phyloP scores from a whole-genome alignment of 2,329 filamentous ascomycete genomes.

The Chalara sp. region DNA sequence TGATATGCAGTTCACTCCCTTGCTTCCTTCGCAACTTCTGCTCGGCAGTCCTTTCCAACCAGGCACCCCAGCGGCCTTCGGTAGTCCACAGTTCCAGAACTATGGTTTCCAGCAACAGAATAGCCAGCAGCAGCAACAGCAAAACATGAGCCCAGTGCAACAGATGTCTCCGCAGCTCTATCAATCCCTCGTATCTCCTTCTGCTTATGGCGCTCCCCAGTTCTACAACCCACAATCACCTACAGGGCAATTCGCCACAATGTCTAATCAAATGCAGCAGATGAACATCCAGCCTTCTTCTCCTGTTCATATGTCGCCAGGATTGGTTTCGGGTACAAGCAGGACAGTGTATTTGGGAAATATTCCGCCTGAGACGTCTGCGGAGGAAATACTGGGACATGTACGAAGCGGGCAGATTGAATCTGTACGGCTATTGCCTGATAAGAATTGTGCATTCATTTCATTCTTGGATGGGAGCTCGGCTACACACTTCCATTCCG shows the following conservation, averaged over 20 bases:
- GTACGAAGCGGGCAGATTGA: constrained; percentile 97
- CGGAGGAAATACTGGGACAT: constrained; percentile 93
- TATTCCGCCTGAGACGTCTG: constrained; percentile 94
- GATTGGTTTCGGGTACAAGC: constrained; percentile 82
- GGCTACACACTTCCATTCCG: constrained; percentile 97
- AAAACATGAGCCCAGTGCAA: constrained; percentile 68
- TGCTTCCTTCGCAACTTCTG: constrained; percentile 93
- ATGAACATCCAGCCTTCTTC: constrained; percentile 56
- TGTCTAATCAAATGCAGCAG: constrained; percentile 36
- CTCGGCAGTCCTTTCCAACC: constrained; percentile 96
- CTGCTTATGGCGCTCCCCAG: constrained; percentile 72
- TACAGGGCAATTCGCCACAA: constrained; percentile 59
- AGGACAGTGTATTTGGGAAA: constrained; percentile 96
- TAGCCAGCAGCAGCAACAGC: constrained; percentile 50
- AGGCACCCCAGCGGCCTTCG: constrained; percentile 83
- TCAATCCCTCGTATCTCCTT: constrained; percentile 79
- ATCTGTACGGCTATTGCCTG: constrained; percentile 90
- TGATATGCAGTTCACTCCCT: constrained; percentile 97
- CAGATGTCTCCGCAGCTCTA: constrained; percentile 79
- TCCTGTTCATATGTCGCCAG: constrained; percentile 69
- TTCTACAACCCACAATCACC: constrained; percentile 84
- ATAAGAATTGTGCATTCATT: constrained; percentile 99
- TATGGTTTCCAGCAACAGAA: constrained; percentile 65
- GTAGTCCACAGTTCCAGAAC: constrained; percentile 85
- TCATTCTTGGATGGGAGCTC: constrained; percentile 97